Base-by-base conservation (phyloP, 306 rosid genomes). In the Cicer judaicum region DNA sequence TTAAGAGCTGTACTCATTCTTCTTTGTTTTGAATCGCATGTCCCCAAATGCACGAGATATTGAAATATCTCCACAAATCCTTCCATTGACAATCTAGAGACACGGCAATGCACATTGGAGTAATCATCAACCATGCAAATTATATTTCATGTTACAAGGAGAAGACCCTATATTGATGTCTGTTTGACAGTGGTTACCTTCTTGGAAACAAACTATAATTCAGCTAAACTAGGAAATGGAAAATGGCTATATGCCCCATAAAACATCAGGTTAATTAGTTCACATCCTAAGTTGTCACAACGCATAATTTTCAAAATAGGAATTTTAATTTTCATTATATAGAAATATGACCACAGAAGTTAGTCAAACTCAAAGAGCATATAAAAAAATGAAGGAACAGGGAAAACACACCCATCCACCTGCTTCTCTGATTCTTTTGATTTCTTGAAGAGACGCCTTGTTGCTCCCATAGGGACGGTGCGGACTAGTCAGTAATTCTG, bases 381-480 rank as follows among this genome's bases (percentile, higher is more conserved):
- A 44, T 10, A 55, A 63, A 68, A n/a, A 73, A 69, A 65, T 70
- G 44, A 68, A 74, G 77, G 87, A 88, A 85, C 38, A 57, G 79
- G 89, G 86, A 81, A 84, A 90, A 94, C 97, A 92, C 97, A 94
- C 99, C 99, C 99, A 94, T 90, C 99, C 99, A 88, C 99, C 98
- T 92, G 97, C 99, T 72, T 92, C 96, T 89, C 97, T 88, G 84
- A 94, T 85, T 89, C 99, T 94, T 86, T 56, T 90, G 75, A 94
- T 87, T 82, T 94, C 99, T 87, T 90, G 89, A 41, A 92, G 93
- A 73, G 96, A 86, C 75, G 50, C 76, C 62, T 73, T 89, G 89
- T 89, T 92, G 82, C 78, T 94, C 84, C 99, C 99, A 72, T 89
- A 90, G 11, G 99, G 99, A 72, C 99, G 83, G 81, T 94, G 99